phyloP scores from a whole-genome alignment of 768 basidiomycete species.

The Gyrodon lividus region DNA sequence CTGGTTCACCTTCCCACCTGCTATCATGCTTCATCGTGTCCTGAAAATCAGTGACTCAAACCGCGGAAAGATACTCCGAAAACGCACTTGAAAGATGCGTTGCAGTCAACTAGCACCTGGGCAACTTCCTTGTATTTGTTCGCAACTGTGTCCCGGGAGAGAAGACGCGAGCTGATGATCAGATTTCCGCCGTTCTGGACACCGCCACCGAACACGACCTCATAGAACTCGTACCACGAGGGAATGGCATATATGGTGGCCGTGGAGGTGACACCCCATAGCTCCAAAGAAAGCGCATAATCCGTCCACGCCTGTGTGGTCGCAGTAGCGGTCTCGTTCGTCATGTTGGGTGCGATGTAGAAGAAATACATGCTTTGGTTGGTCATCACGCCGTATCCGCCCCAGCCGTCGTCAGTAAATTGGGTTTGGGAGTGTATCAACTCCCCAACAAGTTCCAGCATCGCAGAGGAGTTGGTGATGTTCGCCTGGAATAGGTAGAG shows the following conservation, averaged over 20 bases:
- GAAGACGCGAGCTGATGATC: conserved; percentile 35
- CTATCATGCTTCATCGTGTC: conserved; percentile 36
- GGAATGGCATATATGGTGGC: conserved; percentile 23
- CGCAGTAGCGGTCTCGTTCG: conserved; percentile 32
- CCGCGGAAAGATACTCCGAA: background rate
- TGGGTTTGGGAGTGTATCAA: conserved; percentile 34
- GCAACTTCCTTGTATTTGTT: conserved; percentile 25
- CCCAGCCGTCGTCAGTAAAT: conserved; percentile 44
- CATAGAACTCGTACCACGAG: conserved; percentile 29
- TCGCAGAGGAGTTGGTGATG: conserved; percentile 26
- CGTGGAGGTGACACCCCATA: conserved; percentile 20
- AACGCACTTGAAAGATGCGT: conserved; percentile 5
- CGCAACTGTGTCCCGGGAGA: conserved; percentile 30
- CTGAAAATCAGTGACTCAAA: conserved; percentile 8
- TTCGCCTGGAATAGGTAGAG: conserved; percentile 28
- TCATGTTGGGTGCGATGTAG: conserved; percentile 37
- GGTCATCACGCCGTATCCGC: conserved; percentile 32
- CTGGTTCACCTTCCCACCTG: conserved; percentile 43
- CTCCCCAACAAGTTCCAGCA: conserved; percentile 33
- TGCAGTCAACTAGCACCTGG: conserved; percentile 12
- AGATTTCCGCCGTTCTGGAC: conserved; percentile 22
- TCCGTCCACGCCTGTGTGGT: conserved; percentile 34
- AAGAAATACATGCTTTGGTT: conserved; percentile 9
- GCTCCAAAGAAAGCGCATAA: conserved; percentile 11
- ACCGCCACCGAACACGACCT: background rate